Evolutionary conservation across 805 yeast genomes (phyloP).

Genomic region (Candida mattraensis): DNA sequence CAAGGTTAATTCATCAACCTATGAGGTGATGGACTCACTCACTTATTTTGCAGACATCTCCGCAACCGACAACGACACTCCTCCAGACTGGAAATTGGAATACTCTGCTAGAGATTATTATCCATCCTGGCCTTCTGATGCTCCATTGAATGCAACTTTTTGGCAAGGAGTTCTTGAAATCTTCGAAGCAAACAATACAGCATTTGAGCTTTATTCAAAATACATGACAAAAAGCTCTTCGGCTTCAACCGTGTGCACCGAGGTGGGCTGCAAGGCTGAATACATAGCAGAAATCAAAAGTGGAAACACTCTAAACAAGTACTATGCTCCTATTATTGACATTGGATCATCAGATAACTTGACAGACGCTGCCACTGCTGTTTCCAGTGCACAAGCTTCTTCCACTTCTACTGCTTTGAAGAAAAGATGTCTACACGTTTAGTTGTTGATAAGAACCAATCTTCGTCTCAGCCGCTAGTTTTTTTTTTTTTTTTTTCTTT

Average conservation of each 20-base stretch:
- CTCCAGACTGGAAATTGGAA: constrained; percentile 3
- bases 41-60: constrained; percentile 4
- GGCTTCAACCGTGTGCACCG: constrained; percentile 2
- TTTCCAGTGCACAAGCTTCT: background rate
- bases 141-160: constrained; percentile 3
- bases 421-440: constrained; percentile 1
- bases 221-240: constrained; percentile 4
- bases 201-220: constrained; percentile 2
- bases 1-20: constrained; percentile 3
- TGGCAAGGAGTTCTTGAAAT: constrained; percentile 1
- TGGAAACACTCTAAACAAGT: constrained; percentile 4
- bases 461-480: too few species aligned
- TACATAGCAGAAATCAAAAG: constrained; percentile 4
- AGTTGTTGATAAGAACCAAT: too few species aligned
- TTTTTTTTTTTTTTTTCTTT: too few species aligned
- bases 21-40: constrained; percentile 1
- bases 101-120: constrained; percentile 4
- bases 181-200: constrained; percentile 2
- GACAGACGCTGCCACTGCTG: constrained; percentile 1
- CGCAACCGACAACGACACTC: background rate
- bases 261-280: constrained; percentile 1
- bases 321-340: constrained; percentile 2
- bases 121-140: constrained; percentile 1
- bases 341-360: background rate
- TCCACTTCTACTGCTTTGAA: background rate